phyloP scores from a whole-genome alignment of 345 rosid species.

The Excoecaria cochinchinensis region DNA sequence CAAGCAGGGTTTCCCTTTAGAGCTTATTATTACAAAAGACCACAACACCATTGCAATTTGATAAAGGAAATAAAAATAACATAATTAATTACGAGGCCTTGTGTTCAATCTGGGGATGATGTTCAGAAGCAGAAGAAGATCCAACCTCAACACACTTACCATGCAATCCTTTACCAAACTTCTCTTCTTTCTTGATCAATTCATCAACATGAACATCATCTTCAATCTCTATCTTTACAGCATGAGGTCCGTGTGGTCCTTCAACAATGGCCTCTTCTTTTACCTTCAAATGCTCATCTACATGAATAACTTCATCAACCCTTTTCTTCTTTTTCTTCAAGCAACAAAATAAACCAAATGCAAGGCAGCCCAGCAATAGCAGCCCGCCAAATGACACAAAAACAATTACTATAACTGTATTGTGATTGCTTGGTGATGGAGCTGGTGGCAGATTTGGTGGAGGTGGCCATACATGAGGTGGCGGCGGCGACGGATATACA shows the following conservation, averaged over 20 bases:
- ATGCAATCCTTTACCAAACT: slow-evolving; percentile 20
- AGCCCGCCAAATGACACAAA: slow-evolving; percentile 59
- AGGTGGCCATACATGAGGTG: slow-evolving; percentile 16
- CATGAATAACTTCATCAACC: slow-evolving; percentile 34
- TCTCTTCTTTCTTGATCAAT: slow-evolving; percentile 37
- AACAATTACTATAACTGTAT: slow-evolving; percentile 49
- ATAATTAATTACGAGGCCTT: too few relatives aligned
- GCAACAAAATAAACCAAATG: slow-evolving; percentile 40
- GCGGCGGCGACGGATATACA: slow-evolving; percentile 15
- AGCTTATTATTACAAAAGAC: too few relatives aligned
- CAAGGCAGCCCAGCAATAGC: slow-evolving; percentile 48
- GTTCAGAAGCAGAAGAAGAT: too few relatives aligned
- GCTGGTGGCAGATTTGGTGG: slow-evolving; percentile 26
- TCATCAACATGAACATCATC: slow-evolving; percentile 57
- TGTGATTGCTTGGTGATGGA: slow-evolving; percentile 45
- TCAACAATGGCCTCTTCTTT: slow-evolving; percentile 55
- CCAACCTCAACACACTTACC: not conserved
- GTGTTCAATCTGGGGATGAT: too few relatives aligned
- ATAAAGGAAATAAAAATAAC: too few relatives aligned
- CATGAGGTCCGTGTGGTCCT: slow-evolving; percentile 48
- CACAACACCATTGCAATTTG: too few relatives aligned
- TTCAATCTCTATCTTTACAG: slow-evolving; percentile 48
- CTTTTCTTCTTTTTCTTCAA: slow-evolving; percentile 53
- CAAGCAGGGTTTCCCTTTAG: too few relatives aligned
- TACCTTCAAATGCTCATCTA: slow-evolving; percentile 56